Evolutionary conservation across 2,329 filamentous ascomycete genomes (phyloP).

Genomic region (Acephala macrosclerotiorum): DNA sequence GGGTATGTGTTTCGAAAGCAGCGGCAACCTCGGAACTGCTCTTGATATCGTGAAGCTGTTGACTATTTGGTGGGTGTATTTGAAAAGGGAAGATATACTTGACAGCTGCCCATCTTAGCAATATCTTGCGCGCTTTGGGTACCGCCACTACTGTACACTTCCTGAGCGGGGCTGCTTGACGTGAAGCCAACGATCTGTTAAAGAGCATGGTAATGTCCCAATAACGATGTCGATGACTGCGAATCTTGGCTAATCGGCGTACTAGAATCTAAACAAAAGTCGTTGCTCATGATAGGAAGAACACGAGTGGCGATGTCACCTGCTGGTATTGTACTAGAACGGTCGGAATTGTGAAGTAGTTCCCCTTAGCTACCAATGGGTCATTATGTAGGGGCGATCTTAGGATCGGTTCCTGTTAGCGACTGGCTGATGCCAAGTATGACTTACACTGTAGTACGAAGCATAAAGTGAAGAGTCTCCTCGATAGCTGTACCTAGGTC

Average conservation of each 20-base stretch:
- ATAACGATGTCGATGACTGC: background rate
- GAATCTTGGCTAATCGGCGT: background rate
- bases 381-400: background rate
- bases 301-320: background rate
- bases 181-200: background rate
- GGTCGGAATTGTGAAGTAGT: background rate
- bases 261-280: background rate
- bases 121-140: background rate
- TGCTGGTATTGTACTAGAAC: background rate
- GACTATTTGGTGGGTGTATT: no score
- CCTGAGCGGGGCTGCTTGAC: background rate
- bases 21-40: no score
- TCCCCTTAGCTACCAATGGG: background rate
- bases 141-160: background rate
- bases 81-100: no score
- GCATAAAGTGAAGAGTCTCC: background rate
- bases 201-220: background rate
- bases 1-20: no score
- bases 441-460: background rate
- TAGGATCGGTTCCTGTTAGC: background rate
- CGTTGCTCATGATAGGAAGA: background rate
- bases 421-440: no score
- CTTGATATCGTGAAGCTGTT: no score
- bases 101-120: background rate
- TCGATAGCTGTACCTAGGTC: background rate